Conservation (phyloP, 352 stramenopile species). For the Globisporangium paddicum region DNA sequence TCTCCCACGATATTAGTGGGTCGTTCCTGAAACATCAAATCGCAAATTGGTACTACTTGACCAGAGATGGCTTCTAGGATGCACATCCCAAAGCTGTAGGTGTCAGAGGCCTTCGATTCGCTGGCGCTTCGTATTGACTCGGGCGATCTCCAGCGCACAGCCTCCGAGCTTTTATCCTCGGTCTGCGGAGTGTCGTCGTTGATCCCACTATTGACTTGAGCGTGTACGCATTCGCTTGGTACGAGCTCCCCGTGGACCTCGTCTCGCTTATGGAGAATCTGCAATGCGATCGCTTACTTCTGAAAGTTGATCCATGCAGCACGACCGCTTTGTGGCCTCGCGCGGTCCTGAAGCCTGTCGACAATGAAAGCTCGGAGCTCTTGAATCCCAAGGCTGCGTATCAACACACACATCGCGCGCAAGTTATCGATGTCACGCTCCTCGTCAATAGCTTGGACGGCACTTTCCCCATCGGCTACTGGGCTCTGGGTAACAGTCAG, state of each 20-base stretch:
- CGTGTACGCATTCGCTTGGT: background rate
- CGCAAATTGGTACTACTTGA: too few relatives aligned
- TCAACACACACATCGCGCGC: background rate
- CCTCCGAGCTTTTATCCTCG: background rate
- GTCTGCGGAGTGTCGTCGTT: too few relatives aligned
- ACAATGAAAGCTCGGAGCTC: background rate
- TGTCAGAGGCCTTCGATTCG: background rate
- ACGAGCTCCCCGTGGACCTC: background rate
- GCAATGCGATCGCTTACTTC: background rate
- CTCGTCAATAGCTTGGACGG: background rate
- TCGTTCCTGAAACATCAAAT: too few relatives aligned
- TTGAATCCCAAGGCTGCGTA: background rate
- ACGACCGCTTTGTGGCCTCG: background rate
- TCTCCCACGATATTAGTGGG: background rate
- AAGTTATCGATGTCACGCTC: background rate
- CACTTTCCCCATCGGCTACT: background rate
- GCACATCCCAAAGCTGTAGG: slow-evolving; percentile 14
- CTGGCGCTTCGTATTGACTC: background rate
- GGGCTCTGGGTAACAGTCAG: too few relatives aligned
- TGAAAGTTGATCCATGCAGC: background rate
- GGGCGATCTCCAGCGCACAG: background rate
- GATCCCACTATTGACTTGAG: too few relatives aligned
- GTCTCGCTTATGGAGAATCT: background rate
- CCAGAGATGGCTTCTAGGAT: slow-evolving; percentile 7
- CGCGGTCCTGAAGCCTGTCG: background rate